These are phyloP conservation scores for Primulina eburnea DNA, from an alignment of 257 asterid species.

Conservation along the genomic window DNA sequence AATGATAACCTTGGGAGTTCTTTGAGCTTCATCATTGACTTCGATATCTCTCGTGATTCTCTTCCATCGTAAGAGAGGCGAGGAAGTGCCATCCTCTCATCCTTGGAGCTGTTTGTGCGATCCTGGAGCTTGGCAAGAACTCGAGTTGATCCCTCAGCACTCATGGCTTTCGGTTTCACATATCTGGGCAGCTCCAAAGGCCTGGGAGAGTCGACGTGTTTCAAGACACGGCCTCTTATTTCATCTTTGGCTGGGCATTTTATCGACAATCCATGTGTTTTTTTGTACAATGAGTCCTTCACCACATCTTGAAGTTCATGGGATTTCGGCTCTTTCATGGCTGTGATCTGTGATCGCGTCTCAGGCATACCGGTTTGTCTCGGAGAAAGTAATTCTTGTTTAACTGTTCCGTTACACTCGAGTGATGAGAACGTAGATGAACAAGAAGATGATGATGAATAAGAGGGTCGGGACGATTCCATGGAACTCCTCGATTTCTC, in stretches of 20 bases:
- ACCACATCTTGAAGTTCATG: slow-evolving; percentile 63
- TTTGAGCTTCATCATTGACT: slow-evolving; percentile 50
- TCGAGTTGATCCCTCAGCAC: slow-evolving; percentile 32
- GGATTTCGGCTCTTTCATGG: slow-evolving; percentile 37
- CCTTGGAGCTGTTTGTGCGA: slow-evolving; percentile 36
- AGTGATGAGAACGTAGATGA: slow-evolving; percentile 65
- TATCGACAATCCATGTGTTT: slow-evolving; percentile 57
- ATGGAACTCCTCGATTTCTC: slow-evolving; percentile 54
- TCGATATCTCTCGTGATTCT: slow-evolving; percentile 53
- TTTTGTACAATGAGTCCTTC: slow-evolving; percentile 80
- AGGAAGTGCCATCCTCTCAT: slow-evolving; percentile 43
- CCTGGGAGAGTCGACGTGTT: slow-evolving; percentile 92
- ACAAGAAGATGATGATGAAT: slow-evolving; percentile 54
- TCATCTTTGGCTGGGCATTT: slow-evolving; percentile 48
- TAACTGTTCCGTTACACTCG: slow-evolving; percentile 45
- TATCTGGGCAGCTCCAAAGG: slow-evolving; percentile 53
- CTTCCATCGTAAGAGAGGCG: slow-evolving; percentile 84
- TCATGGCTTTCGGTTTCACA: slow-evolving; percentile 35
- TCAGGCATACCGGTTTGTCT: slow-evolving; percentile 33
- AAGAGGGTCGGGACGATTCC: slow-evolving; percentile 64
- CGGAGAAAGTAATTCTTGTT: slow-evolving; percentile 35
- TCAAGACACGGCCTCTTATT: slow-evolving; percentile 52
- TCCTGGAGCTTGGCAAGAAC: slow-evolving; percentile 41
- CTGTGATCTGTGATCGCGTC: slow-evolving; percentile 15
- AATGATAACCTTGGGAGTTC: slow-evolving; percentile 84